A percentile compares a stretch with the other conserved stretches of the same genome.
Evolutionary conservation across 1,284 basidiomycete species (phyloP).

Genomic region (Coniferiporia weirii): DNA sequence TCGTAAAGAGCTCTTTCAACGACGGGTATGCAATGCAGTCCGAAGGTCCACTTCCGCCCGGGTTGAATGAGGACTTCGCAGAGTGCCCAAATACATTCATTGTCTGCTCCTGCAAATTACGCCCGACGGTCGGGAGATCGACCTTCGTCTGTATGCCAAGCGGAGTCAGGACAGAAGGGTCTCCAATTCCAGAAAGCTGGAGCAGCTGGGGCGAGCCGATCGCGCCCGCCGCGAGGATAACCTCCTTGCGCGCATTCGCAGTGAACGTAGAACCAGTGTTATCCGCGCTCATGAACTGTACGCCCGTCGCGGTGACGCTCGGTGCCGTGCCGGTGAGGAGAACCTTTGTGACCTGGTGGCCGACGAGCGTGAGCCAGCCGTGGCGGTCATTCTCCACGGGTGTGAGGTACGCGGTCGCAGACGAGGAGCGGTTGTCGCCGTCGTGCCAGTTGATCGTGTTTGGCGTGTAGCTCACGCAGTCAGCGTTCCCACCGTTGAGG

Average conservation of each 20-base stretch:
- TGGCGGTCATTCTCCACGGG: slow-evolving; percentile 31
- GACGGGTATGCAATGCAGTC: slow-evolving; percentile 44
- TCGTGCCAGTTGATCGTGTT: slow-evolving; percentile 31
- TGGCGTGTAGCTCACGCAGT: slow-evolving; percentile 32
- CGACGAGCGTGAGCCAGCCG: slow-evolving; percentile 34
- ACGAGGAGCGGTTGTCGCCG: slow-evolving; percentile 33
- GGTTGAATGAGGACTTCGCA: slow-evolving; percentile 29
- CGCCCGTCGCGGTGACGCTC: slow-evolving; percentile 18
- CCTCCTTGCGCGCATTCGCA: slow-evolving; percentile 24
- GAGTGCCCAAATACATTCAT: slow-evolving; percentile 35
- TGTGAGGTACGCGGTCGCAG: slow-evolving; percentile 38
- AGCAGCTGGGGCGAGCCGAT: slow-evolving; percentile 36
- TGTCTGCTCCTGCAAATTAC: slow-evolving; percentile 45
- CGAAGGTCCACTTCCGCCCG: slow-evolving; percentile 35
- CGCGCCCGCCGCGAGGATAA: slow-evolving; percentile 31
- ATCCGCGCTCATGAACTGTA: slow-evolving; percentile 19
- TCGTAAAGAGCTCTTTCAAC: slow-evolving; percentile 40
- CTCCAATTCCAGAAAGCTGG: slow-evolving; percentile 43
- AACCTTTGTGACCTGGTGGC: slow-evolving; percentile 28
- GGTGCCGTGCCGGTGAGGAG: slow-evolving; percentile 17
- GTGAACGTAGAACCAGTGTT: slow-evolving; percentile 17
- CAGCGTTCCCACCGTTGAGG: slow-evolving; percentile 31
- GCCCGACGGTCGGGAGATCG: slow-evolving; percentile 38
- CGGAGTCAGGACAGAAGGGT: slow-evolving; percentile 32
- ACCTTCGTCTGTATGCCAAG: slow-evolving; percentile 36